Percentiles rank a stretch among this genome's conserved stretches.
Evolutionary conservation across 2,329 filamentous ascomycete genomes (phyloP).

Genomic region (Paraphaeosphaeria sporulosa): DNA sequence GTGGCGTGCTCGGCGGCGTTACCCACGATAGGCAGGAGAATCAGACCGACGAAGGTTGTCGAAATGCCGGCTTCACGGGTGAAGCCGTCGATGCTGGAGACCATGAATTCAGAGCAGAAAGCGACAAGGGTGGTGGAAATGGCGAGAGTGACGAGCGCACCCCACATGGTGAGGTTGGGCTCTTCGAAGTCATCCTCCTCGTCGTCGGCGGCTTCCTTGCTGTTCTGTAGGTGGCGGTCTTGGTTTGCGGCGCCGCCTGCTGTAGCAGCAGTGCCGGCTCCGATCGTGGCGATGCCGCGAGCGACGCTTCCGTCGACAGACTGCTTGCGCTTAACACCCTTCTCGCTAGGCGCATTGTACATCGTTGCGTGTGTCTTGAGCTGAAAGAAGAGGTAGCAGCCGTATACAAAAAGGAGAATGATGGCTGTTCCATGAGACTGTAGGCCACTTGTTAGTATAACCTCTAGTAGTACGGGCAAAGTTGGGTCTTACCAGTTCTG

Average conservation of each 20-base stretch:
- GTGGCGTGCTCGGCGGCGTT: constrained; percentile 73
- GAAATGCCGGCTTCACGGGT: constrained; percentile 59
- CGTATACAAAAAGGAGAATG: constrained; percentile 85
- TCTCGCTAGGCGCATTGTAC: constrained; percentile 81
- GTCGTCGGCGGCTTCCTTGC: constrained; percentile 41
- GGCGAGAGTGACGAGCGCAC: constrained; percentile 75
- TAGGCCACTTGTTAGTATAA: constrained; percentile 2
- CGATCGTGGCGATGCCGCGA: constrained; percentile 61
- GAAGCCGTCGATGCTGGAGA: constrained; percentile 65
- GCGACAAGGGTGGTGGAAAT: constrained; percentile 81
- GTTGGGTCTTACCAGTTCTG: constrained; percentile 32
- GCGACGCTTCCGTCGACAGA: constrained; percentile 58
- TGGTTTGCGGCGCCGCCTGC: constrained; percentile 59
- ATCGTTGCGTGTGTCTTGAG: constrained; percentile 82
- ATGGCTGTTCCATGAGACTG: constrained; percentile 75
- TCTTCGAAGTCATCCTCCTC: constrained; percentile 74
- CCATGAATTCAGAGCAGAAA: constrained; percentile 74
- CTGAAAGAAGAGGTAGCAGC: constrained; percentile 86
- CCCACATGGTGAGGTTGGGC: constrained; percentile 75
- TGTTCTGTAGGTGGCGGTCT: constrained; percentile 54
- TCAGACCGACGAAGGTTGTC: constrained; percentile 69
- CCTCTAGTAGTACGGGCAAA: background rate
- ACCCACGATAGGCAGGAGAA: constrained; percentile 70
- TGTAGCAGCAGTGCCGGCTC: constrained; percentile 59
- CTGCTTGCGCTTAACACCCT: constrained; percentile 68